phyloP scores from a whole-genome alignment of 2,329 filamentous ascomycete species.

The Cryphonectria japonica region DNA sequence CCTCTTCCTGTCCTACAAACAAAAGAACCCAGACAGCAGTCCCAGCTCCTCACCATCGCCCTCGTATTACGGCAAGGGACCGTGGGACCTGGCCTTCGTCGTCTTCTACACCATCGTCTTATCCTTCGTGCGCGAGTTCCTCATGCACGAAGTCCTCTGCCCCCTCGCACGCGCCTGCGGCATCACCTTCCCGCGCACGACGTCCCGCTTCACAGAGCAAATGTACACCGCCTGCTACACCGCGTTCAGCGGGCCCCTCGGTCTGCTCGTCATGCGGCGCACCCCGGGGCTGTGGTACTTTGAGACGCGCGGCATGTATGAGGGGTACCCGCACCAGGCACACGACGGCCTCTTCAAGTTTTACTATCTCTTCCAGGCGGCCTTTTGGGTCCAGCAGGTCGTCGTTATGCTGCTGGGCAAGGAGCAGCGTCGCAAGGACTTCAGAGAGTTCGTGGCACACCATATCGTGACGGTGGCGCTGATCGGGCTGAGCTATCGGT shows the following conservation, averaged over 20 bases:
- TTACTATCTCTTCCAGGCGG: constrained; percentile 92
- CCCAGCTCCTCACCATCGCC: constrained; percentile 56
- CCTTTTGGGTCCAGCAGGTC: constrained; percentile 94
- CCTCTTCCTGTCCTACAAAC: constrained; percentile 80
- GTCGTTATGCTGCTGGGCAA: constrained; percentile 86
- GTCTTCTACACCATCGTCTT: constrained; percentile 87
- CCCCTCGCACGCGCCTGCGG: constrained; percentile 73
- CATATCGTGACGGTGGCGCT: constrained; percentile 87
- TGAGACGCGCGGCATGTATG: constrained; percentile 89
- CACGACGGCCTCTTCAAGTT: constrained; percentile 87
- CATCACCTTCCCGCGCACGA: constrained; percentile 74
- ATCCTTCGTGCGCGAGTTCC: constrained; percentile 90
- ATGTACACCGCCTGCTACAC: constrained; percentile 95
- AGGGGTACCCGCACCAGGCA: constrained; percentile 81
- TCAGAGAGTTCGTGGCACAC: constrained; percentile 88
- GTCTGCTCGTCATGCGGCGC: constrained; percentile 86
- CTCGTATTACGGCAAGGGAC: constrained; percentile 76
- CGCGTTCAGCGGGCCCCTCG: constrained; percentile 76
- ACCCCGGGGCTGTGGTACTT: constrained; percentile 90
- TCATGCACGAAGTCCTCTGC: constrained; percentile 88
- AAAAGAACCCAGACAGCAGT: constrained; percentile 54
- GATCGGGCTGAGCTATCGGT: constrained; percentile 86
- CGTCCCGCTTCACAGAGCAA: constrained; percentile 94
- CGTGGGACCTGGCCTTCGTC: constrained; percentile 83
- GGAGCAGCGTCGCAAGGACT: constrained; percentile 94